phyloP scores from a whole-genome alignment of 768 basidiomycete species.

The Pleurotus eryngii region DNA sequence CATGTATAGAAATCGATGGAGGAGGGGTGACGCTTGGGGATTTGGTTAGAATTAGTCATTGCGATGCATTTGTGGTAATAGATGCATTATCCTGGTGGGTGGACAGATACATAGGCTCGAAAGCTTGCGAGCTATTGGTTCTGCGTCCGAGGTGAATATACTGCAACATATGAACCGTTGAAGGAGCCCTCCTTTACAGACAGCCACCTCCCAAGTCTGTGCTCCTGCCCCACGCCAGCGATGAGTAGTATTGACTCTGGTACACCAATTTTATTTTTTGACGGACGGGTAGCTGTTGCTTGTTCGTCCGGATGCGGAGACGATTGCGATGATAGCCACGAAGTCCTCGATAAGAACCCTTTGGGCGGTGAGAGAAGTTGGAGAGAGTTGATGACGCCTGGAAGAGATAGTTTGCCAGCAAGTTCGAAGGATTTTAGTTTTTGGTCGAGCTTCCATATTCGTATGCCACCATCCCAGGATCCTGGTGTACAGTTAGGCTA shows the following conservation, averaged over 20 bases:
- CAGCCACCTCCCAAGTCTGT: slow-evolving; percentile 87
- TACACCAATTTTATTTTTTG: neutral
- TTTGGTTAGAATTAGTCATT: no score
- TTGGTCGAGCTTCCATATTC: slow-evolving; percentile 86
- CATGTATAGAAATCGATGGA: no score
- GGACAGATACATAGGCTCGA: no score
- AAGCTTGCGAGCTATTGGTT: neutral
- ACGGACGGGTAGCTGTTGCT: neutral
- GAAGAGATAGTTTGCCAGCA: slow-evolving; percentile 58
- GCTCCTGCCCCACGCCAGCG: slow-evolving; percentile 85
- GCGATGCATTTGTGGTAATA: no score
- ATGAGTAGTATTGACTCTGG: slow-evolving; percentile 53
- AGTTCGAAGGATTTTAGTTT: slow-evolving; percentile 75
- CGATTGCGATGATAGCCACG: slow-evolving; percentile 28
- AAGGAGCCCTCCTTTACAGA: slow-evolving; percentile 60
- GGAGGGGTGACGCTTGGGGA: no score
- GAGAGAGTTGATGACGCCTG: slow-evolving; percentile 87
- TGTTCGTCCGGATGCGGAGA: neutral
- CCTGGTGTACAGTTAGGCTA: slow-evolving; percentile 40
- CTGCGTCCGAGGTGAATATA: slow-evolving; percentile 43
- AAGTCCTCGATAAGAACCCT: slow-evolving; percentile 36
- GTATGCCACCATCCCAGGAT: slow-evolving; percentile 89
- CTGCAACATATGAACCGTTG: slow-evolving; percentile 71
- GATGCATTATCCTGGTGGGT: no score
- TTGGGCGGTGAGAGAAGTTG: slow-evolving; percentile 65